These are phyloP conservation scores for Rhizomucor pusillus DNA, from an alignment of 371 early-diverging fungal genomes.

Conservation along the genomic window DNA sequence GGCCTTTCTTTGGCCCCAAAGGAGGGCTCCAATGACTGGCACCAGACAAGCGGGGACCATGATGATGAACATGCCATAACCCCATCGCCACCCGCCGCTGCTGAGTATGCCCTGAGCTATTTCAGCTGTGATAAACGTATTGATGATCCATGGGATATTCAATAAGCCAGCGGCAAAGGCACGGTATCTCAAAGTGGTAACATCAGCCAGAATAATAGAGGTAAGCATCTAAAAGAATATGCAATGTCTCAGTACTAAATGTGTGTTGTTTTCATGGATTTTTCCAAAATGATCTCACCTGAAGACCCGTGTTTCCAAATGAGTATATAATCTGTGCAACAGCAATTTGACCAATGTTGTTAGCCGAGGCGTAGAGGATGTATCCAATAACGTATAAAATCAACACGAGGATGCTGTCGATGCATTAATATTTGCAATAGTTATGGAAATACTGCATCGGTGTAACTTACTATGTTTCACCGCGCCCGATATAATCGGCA, in stretches of 20 bases:
- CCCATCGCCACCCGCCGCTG: conserved; percentile 17
- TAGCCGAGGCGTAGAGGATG: conserved; percentile 16
- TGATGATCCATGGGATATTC: conserved; percentile 16
- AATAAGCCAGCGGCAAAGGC: conserved; percentile 13
- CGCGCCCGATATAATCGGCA: conserved; percentile 24
- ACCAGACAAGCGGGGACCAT: conserved; percentile 16
- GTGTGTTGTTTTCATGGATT: not conserved
- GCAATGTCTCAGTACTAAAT: no score
- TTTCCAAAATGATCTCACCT: conserved; percentile 3
- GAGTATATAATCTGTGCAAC: conserved; percentile 15
- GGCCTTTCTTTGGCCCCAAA: conserved; percentile 18
- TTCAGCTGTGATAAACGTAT: conserved; percentile 10
- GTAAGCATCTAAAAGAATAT: conserved; percentile 13
- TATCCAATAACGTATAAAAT: conserved; percentile 15
- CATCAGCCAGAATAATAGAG: conserved; percentile 7
- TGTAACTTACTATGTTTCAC: conserved; percentile 19
- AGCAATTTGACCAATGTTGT: conserved; percentile 10
- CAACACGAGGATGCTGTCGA: conserved; percentile 8
- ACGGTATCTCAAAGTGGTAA: conserved; percentile 16
- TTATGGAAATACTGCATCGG: no score
- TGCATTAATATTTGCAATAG: not conserved
- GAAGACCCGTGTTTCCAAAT: conserved; percentile 17
- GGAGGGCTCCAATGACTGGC: conserved; percentile 12
- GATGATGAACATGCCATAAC: conserved; percentile 22
- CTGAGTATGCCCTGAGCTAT: conserved; percentile 7